Percentiles rank a stretch among this genome's conserved stretches.
Conservation (phyloP, 768 basidiomycete species). For the Leccinum broughii region DNA sequence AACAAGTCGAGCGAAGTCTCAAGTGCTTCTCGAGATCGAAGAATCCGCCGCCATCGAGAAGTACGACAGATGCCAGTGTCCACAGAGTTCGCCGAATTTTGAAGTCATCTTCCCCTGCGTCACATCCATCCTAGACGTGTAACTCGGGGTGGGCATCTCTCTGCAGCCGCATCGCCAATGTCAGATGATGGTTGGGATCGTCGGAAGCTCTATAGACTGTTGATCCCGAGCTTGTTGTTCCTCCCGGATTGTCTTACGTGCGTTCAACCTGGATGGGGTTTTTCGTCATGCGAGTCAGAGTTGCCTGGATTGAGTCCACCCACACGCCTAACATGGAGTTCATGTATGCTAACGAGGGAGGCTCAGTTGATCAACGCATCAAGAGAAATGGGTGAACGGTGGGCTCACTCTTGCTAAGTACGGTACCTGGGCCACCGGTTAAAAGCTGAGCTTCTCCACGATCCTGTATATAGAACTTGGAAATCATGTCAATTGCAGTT, state of each 20-base stretch:
- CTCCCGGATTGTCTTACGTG: conserved; percentile 20
- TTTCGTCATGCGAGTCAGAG: background rate
- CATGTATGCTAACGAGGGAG: conserved; percentile 9
- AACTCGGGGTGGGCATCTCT: background rate
- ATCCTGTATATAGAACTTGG: conserved; percentile 21
- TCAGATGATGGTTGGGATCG: background rate
- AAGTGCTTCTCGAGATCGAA: background rate
- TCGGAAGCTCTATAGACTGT: background rate
- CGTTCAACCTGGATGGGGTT: conserved; percentile 13
- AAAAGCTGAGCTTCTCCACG: background rate
- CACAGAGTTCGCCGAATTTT: background rate
- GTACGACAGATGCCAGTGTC: background rate
- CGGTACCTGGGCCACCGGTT: conserved; percentile 5
- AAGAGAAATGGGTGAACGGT: background rate
- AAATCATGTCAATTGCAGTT: background rate
- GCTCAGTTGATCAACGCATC: background rate
- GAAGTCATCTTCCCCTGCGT: background rate
- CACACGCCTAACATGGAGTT: conserved; percentile 30
- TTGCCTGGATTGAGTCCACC: background rate
- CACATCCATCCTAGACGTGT: background rate
- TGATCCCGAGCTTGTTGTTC: conserved; percentile 2
- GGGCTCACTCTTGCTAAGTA: conserved; percentile 22
- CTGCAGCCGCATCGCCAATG: background rate
- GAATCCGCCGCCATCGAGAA: too few species aligned
- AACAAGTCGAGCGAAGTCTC: background rate